Conservation (phyloP, 345 rosid genomes). For the Eucalyptus virginea region DNA sequence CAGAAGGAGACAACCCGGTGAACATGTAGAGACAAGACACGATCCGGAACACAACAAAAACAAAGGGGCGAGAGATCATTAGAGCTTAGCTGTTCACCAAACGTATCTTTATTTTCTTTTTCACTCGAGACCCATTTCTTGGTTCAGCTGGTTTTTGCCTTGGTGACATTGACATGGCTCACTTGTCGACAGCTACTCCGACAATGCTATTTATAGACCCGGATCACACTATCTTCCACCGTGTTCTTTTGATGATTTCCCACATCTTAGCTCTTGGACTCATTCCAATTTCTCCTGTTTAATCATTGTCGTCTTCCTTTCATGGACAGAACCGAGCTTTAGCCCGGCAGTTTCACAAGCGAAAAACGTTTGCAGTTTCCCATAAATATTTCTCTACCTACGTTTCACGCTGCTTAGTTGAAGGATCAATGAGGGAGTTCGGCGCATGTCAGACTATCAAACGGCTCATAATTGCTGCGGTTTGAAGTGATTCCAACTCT, state of each 20-base stretch:
- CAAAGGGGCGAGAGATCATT: background rate
- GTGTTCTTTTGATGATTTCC: background rate
- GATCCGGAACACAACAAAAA: background rate
- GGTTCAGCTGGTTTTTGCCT: background rate
- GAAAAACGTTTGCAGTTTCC: background rate
- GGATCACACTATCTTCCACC: background rate
- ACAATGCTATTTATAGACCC: background rate
- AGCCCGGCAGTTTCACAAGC: background rate
- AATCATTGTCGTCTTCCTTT: background rate
- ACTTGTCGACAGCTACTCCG: background rate
- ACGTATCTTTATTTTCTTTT: background rate
- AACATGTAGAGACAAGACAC: background rate
- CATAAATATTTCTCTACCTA: background rate
- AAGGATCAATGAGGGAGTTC: background rate
- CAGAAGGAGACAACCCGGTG: background rate
- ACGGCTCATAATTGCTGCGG: background rate
- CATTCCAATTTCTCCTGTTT: background rate
- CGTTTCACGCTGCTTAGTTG: background rate
- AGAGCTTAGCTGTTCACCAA: background rate
- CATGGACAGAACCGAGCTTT: background rate
- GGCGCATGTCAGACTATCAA: background rate
- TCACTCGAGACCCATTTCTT: background rate
- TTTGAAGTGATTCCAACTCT: background rate
- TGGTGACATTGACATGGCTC: background rate
- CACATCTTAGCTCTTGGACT: background rate